A percentile compares a stretch with the other conserved stretches of the same genome.
Conservation (phyloP, 768 basidiomycete species). For the Lactifluus echinatus region DNA sequence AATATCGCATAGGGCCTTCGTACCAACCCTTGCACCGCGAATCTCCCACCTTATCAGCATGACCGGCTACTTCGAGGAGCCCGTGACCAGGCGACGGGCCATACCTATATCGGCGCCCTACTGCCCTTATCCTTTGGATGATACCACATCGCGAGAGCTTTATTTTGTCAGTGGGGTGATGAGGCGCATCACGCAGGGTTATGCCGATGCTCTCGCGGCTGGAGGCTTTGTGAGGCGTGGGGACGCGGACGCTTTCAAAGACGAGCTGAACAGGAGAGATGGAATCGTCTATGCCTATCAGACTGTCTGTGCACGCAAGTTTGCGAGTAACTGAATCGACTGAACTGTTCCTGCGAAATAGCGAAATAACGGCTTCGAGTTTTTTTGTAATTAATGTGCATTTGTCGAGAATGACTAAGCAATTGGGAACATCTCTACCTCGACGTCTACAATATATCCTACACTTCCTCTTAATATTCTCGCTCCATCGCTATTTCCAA, state of each 20-base stretch:
- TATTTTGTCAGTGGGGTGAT: slow-evolving; percentile 4
- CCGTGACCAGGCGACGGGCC: slow-evolving; percentile 10
- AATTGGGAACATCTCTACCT: neutral
- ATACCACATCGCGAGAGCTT: neutral
- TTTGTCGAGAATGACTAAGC: too few relatives aligned
- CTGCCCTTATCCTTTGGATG: neutral
- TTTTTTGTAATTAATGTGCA: too few relatives aligned
- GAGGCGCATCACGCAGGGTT: neutral
- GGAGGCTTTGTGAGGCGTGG: neutral
- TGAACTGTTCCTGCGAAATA: neutral
- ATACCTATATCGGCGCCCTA: slow-evolving; percentile 9
- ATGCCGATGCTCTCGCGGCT: slow-evolving; percentile 9
- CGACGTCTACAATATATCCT: neutral
- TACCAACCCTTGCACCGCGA: slow-evolving; percentile 7
- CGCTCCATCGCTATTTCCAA: neutral
- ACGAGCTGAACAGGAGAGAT: neutral
- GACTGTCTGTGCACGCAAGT: slow-evolving; percentile 16
- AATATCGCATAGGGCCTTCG: neutral
- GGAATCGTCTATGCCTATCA: slow-evolving; percentile 14
- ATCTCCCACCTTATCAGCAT: slow-evolving; percentile 6
- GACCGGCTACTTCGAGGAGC: slow-evolving; percentile 4
- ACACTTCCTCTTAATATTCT: neutral
- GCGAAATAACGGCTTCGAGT: neutral
- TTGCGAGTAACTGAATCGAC: neutral
- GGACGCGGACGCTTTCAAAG: slow-evolving; percentile 9